Evolutionary conservation across 2,329 filamentous ascomycete species (phyloP).

Genomic region (Dryadomyces sulphureus): DNA sequence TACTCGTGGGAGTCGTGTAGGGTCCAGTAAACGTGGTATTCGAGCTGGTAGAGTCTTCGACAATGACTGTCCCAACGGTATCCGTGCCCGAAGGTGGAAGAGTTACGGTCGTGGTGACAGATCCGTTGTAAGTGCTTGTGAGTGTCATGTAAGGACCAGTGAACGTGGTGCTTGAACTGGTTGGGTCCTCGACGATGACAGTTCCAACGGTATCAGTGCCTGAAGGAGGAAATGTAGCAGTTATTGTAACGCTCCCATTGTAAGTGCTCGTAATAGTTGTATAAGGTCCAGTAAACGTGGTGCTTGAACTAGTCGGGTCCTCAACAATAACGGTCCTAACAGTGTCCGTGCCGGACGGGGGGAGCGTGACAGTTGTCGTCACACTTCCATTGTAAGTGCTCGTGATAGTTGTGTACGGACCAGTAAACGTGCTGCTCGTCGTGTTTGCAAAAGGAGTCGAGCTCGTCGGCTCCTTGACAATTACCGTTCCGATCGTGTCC

Average conservation of each 20-base stretch:
- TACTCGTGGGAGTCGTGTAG: constrained; percentile 1
- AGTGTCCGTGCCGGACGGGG: constrained; percentile 3
- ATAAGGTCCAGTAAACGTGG: constrained; percentile 4
- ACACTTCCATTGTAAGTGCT: constrained; percentile 8
- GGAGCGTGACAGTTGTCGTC: constrained; percentile 7
- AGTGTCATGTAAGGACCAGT: constrained; percentile 3
- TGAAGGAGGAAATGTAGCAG: constrained; percentile 6
- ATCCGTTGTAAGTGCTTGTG: background rate
- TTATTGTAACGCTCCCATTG: constrained; percentile 3
- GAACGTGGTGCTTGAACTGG: background rate
- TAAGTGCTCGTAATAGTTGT: constrained; percentile 7
- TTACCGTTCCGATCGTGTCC: constrained; percentile 28
- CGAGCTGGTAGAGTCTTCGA: background rate
- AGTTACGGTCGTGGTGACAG: background rate
- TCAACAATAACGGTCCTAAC: background rate
- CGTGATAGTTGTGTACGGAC: constrained; percentile 11
- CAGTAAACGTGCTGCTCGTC: constrained; percentile 5
- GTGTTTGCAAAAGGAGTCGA: no score
- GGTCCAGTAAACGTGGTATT: background rate
- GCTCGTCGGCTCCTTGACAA: constrained; percentile 6
- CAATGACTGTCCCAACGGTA: constrained; percentile 2
- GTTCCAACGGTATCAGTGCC: constrained; percentile 7
- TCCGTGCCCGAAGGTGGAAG: background rate
- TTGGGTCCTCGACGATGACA: constrained; percentile 5
- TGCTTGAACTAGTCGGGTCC: background rate